phyloP scores from a whole-genome alignment of 2,329 filamentous ascomycete genomes.

The Monilinia polystroma region DNA sequence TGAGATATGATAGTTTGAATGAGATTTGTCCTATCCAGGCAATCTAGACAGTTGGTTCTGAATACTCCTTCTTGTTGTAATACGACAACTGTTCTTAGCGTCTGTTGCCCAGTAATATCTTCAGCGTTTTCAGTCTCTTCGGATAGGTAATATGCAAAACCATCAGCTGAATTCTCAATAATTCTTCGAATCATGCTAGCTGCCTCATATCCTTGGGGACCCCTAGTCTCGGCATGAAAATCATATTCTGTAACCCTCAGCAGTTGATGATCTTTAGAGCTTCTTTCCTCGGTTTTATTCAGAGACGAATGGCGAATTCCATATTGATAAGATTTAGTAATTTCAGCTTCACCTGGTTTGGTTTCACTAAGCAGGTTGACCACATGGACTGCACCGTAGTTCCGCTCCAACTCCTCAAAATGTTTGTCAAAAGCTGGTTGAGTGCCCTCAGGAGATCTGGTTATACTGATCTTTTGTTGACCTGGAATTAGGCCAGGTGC shows the following conservation, averaged over 20 bases:
- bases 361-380: constrained; percentile 91
- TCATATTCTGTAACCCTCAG: constrained; percentile 86
- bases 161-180: constrained; percentile 75
- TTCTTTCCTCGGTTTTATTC: constrained; percentile 56
- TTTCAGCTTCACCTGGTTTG: constrained; percentile 81
- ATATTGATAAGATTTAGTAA: constrained; percentile 75
- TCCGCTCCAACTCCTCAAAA: constrained; percentile 80
- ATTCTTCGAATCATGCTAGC: constrained; percentile 79
- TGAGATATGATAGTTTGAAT: constrained; percentile 95
- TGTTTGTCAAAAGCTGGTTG: constrained; percentile 96
- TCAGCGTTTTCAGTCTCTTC: constrained; percentile 58
- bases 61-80: constrained; percentile 95
- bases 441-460: constrained; percentile 82
- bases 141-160: constrained; percentile 89
- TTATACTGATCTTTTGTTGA: constrained; percentile 92
- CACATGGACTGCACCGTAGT: constrained; percentile 88
- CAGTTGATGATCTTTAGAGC: constrained; percentile 67
- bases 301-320: constrained; percentile 74
- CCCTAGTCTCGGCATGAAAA: constrained; percentile 91
- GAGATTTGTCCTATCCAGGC: constrained; percentile 90
- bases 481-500: constrained; percentile 81
- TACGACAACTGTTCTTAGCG: constrained; percentile 59
- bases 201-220: constrained; percentile 82
- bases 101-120: constrained; percentile 43
- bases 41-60: constrained; percentile 93